These are phyloP conservation scores for Brasenia schreberi DNA, from an alignment of 164 flowering plant species.

Conservation along the genomic window DNA sequence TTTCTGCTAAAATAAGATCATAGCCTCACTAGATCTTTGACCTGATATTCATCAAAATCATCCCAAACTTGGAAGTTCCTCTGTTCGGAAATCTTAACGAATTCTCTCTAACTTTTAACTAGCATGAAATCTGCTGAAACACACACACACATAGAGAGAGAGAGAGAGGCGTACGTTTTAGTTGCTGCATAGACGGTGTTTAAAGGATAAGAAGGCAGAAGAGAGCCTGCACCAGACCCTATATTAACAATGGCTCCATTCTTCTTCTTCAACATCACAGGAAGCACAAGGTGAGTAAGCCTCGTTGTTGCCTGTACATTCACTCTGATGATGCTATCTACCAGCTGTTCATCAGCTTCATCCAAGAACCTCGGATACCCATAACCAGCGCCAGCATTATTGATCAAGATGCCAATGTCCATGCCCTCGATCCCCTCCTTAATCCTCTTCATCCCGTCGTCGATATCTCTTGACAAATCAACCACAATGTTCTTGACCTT, in stretches of 20 bases:
- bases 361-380: conserved; percentile 33
- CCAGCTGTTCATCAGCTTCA: conserved; percentile 30
- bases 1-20: too few species aligned
- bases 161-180: conserved; percentile 40
- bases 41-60: too few species aligned
- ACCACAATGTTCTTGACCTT: conserved; percentile 47
- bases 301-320: conserved; percentile 29
- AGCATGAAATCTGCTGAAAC: too few species aligned
- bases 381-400: conserved; percentile 57
- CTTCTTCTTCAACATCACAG: conserved; percentile 36
- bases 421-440: conserved; percentile 39
- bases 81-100: too few species aligned
- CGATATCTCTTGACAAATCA: conserved; percentile 50
- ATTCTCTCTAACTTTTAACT: too few species aligned
- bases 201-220: conserved; percentile 35
- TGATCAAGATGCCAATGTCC: conserved; percentile 63
- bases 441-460: conserved; percentile 36
- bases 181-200: conserved; percentile 42
- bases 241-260: conserved; percentile 50
- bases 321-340: conserved; percentile 25
- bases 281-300: conserved; percentile 41
- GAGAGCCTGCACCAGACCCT: conserved; percentile 38
- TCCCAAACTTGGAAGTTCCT: too few species aligned
- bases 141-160: too few species aligned
- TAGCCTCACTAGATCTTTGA: too few species aligned